Base-by-base conservation (phyloP, 2,329 filamentous ascomycete species). In the Cadophora gregata region DNA sequence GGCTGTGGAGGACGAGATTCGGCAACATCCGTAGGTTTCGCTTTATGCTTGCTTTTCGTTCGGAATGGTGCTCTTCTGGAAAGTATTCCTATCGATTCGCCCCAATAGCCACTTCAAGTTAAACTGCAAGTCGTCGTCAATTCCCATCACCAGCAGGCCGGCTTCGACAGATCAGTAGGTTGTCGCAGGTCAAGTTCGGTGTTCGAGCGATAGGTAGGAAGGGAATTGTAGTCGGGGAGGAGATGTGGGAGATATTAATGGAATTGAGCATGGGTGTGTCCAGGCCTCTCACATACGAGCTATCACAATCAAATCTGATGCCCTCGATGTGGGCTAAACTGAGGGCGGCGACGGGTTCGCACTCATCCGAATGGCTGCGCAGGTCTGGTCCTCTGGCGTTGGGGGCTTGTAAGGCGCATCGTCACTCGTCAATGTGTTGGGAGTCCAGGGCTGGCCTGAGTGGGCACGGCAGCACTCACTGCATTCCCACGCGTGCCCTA, bases 191-290 rank as follows among this genome's bases (percentile, higher is more conserved):
- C 4, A 2, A 27, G 25, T 27, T 16, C 50, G 31, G 25, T 16
- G 10, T 53, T 16, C 50, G 27, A 31, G 6, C 14, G 16, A 31
- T 3, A 27, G 25, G 50, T 12, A 31, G 38, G 19, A 38, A 24
- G 21, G 29, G 10, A 29, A 58, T 24, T 38, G n/a, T 25, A 24
- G 21, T 16, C 53, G 53, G 42, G 42, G 42, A 47, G 38, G 31
- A 31, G 38, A 60, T 60, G 58, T 47, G 58, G 38, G 42, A 48
- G 58, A 27, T 59, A 29, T n/a, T 29, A 48, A 47, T 31, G 36
- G 19, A 42, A 60, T 60, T 8, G 29, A 38, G 19, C 53, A 38
- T 36, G 53, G 53, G 25, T 58, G 9, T 58, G 6, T 38, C 21
- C 31, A 12, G 31, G 33, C 31, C n/a, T 38, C 10, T 36, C 19